A percentile compares a stretch with the other conserved stretches of the same genome.
phyloP scores from a whole-genome alignment of 2,329 filamentous ascomycete species.

The Diaporthe humulicola region DNA sequence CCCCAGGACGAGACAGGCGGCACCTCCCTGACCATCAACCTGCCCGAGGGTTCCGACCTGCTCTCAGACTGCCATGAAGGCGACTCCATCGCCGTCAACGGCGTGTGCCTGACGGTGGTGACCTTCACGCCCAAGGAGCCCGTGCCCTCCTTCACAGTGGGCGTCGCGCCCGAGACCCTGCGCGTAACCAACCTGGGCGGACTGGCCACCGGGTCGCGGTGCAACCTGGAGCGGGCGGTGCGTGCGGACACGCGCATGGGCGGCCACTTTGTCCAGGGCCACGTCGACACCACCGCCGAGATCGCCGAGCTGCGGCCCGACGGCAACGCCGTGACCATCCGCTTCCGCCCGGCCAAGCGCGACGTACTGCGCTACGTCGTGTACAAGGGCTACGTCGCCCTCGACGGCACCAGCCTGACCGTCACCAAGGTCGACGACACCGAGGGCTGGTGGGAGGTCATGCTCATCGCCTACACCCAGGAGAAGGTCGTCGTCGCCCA shows the following conservation, averaged over 20 bases:
- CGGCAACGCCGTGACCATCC: conserved; percentile 90
- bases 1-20: conserved; percentile 86
- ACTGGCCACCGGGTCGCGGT: conserved; percentile 73
- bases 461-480: conserved; percentile 98
- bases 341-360: conserved; percentile 79
- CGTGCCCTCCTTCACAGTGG: conserved; percentile 81
- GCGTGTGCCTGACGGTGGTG: conserved; percentile 93
- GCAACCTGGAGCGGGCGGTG: conserved; percentile 96
- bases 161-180: conserved; percentile 94
- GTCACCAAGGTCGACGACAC: conserved; percentile 87
- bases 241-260: conserved; percentile 95
- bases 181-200: conserved; percentile 94
- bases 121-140: conserved; percentile 56
- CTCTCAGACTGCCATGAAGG: conserved; percentile 87
- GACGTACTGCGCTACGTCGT: conserved; percentile 88
- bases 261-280: conserved; percentile 97
- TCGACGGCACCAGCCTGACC: conserved; percentile 95
- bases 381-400: conserved; percentile 94
- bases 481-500: conserved; percentile 86
- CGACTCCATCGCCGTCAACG: conserved; percentile 96
- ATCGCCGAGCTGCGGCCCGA: conserved; percentile 82
- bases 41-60: conserved; percentile 76
- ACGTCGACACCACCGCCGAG: conserved; percentile 90
- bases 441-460: conserved; percentile 91
- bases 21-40: conserved; percentile 88